Conservation (phyloP, 163 green algal genomes). For the Prototheca stagnorum region DNA sequence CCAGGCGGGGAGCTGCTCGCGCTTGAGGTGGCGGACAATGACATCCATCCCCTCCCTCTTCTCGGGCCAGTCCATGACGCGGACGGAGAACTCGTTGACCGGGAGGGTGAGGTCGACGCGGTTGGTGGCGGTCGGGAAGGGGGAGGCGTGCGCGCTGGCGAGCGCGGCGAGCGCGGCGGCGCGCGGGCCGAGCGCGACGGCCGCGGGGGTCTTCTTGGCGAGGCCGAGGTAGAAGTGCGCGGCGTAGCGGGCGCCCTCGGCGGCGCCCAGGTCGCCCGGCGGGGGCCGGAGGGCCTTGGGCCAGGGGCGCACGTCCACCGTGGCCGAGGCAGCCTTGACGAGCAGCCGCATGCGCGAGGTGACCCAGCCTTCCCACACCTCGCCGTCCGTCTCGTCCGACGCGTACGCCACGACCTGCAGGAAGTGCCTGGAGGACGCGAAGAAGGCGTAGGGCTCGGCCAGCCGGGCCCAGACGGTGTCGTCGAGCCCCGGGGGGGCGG, state of each 20-base stretch:
- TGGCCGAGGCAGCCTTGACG: conserved; percentile 35
- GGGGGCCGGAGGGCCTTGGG: conserved; percentile 27
- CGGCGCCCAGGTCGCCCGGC: neutral
- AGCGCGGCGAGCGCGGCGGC: neutral
- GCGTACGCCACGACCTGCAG: conserved; percentile 55
- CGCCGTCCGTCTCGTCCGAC: conserved; percentile 36
- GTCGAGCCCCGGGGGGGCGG: no score
- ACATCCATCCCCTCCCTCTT: conserved; percentile 20
- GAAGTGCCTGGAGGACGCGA: conserved; percentile 60
- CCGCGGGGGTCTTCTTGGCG: neutral
- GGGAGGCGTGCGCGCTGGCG: conserved; percentile 6
- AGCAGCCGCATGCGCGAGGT: conserved; percentile 50
- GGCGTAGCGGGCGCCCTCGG: neutral
- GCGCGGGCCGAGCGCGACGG: no score
- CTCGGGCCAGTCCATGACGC: conserved; percentile 22
- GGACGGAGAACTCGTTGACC: conserved; percentile 27
- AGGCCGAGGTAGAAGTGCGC: neutral
- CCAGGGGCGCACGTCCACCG: conserved; percentile 51
- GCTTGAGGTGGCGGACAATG: conserved; percentile 13
- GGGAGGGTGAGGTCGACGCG: conserved; percentile 15
- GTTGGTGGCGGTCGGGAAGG: conserved; percentile 20
- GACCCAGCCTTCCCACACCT: conserved; percentile 65
- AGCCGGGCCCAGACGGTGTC: conserved; percentile 51
- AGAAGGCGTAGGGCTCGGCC: conserved; percentile 63
- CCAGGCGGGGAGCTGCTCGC: conserved; percentile 15